phyloP scores from a whole-genome alignment of 2,329 filamentous ascomycete genomes.

The Fusarium phyllophilum region DNA sequence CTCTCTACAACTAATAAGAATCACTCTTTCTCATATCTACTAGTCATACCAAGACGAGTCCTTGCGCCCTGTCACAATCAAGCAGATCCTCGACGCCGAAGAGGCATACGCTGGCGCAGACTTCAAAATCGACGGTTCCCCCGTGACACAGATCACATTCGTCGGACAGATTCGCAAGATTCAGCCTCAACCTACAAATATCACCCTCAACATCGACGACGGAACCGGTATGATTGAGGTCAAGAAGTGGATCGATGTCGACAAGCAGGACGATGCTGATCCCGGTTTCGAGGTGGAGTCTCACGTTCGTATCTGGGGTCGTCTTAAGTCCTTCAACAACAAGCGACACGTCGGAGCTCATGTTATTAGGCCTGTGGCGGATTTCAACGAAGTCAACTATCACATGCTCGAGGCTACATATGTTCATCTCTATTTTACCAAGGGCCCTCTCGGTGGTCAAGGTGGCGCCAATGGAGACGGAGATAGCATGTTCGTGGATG shows the following conservation, averaged over 20 bases:
- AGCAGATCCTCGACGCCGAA: conserved; percentile 87
- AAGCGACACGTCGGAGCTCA: conserved; percentile 85
- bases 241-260: conserved; percentile 83
- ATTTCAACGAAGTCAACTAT: conserved; percentile 93
- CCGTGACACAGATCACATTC: conserved; percentile 79
- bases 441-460: conserved; percentile 66
- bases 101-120: conserved; percentile 77
- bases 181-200: conserved; percentile 86
- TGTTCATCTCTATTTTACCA: conserved; percentile 85
- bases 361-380: conserved; percentile 80
- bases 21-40: conserved; percentile 7
- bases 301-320: conserved; percentile 88
- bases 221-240: conserved; percentile 93
- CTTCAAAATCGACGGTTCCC: conserved; percentile 83
- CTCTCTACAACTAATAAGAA: neutral
- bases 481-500: conserved; percentile 68
- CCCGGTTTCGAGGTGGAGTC: conserved; percentile 74
- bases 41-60: conserved; percentile 81
- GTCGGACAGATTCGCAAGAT: conserved; percentile 92
- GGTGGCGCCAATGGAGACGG: conserved; percentile 54
- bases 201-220: conserved; percentile 93
- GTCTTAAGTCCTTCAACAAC: conserved; percentile 83
- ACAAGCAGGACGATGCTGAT: conserved; percentile 60
- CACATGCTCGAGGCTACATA: conserved; percentile 91
- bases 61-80: conserved; percentile 92